phyloP scores from a whole-genome alignment of 257 asterid genomes.

The Penstemon barbatus region DNA sequence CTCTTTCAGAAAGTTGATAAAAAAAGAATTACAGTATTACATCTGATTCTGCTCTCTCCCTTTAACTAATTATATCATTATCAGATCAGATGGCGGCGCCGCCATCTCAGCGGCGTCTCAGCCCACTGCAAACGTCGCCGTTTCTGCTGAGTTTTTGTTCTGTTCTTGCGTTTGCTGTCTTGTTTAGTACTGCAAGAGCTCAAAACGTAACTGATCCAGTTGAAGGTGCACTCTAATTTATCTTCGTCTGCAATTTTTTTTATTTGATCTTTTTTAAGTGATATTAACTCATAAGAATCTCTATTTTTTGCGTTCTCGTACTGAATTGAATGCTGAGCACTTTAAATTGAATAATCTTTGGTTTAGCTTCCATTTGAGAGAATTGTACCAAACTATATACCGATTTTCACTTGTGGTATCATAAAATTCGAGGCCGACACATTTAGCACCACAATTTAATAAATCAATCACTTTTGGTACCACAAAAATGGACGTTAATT shows the following conservation, averaged over 20 bases:
- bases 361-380: too few species aligned
- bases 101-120: constrained; percentile 13
- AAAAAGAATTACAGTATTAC: too few species aligned
- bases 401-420: too few species aligned
- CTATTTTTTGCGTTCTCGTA: constrained; percentile 29
- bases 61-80: neutral
- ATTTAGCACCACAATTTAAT: too few species aligned
- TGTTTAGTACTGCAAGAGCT: constrained; percentile 31
- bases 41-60: too few species aligned
- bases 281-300: neutral
- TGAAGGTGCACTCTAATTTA: constrained; percentile 29
- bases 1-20: too few species aligned
- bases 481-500: too few species aligned
- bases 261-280: neutral
- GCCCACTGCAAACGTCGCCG: constrained; percentile 1
- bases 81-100: constrained; percentile 25
- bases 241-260: too few species aligned
- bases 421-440: too few species aligned
- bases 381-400: too few species aligned
- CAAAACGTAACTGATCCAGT: constrained; percentile 39
- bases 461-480: too few species aligned
- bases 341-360: too few species aligned
- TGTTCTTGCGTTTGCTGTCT: constrained; percentile 13
- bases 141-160: neutral
- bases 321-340: neutral